These are phyloP conservation scores for Mucor velutinosus DNA, from an alignment of 371 early-diverging fungal species.

Conservation along the genomic window DNA sequence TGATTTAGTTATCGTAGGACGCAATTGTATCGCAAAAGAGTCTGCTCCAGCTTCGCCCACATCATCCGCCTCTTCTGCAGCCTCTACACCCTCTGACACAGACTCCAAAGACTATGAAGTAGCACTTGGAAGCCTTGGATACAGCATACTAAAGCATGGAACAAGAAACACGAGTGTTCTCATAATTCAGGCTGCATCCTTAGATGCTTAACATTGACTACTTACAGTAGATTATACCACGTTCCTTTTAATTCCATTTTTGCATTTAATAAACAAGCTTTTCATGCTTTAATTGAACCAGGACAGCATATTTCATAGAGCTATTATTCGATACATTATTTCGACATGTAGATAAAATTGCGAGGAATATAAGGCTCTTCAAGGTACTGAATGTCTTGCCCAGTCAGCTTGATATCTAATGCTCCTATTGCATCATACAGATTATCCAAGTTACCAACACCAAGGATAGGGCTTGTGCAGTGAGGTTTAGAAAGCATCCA, in stretches of 20 bases:
- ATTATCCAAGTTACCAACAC: slow-evolving; percentile 31
- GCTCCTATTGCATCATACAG: slow-evolving; percentile 40
- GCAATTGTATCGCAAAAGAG: not conserved
- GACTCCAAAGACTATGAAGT: slow-evolving; percentile 5
- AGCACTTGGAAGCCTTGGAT: slow-evolving; percentile 9
- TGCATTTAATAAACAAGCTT: no score
- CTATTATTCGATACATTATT: not conserved
- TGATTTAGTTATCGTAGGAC: slow-evolving; percentile 14
- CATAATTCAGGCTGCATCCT: slow-evolving; percentile 5
- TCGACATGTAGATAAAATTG: slow-evolving; percentile 6
- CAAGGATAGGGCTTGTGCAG: slow-evolving; percentile 49
- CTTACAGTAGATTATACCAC: not conserved
- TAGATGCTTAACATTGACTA: not conserved
- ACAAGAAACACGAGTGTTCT: slow-evolving; percentile 8
- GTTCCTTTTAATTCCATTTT: not conserved
- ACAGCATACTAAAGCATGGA: slow-evolving; percentile 1
- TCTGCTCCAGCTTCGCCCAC: not conserved
- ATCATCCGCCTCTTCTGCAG: not conserved
- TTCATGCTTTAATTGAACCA: no score
- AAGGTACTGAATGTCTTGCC: slow-evolving; percentile 39
- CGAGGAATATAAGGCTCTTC: slow-evolving; percentile 33
- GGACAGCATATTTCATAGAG: no score
- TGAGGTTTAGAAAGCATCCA: slow-evolving; percentile 46
- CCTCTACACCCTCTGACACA: not conserved
- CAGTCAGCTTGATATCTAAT: slow-evolving; percentile 33